Conservation (phyloP, 2,329 filamentous ascomycete genomes). For the Fusarium tuaranense region DNA sequence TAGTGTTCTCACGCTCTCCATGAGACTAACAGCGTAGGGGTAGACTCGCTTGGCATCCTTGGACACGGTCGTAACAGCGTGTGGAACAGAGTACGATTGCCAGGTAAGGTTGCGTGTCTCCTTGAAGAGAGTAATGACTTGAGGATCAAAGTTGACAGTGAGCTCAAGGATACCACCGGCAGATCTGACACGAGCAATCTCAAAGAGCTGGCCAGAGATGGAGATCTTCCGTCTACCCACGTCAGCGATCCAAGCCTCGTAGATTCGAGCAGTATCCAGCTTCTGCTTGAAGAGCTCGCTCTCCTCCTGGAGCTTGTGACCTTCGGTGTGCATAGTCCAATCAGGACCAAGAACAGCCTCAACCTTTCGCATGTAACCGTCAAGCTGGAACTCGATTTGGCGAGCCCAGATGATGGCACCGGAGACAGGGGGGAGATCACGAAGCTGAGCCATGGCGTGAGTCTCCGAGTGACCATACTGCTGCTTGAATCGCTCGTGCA, state of each 20-base stretch:
- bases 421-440: slow-evolving; percentile 94
- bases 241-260: slow-evolving; percentile 94
- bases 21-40: slow-evolving; percentile 95
- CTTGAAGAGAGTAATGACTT: slow-evolving; percentile 98
- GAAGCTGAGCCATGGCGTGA: slow-evolving; percentile 97
- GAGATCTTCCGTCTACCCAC: slow-evolving; percentile 89
- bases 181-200: slow-evolving; percentile 88
- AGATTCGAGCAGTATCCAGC: slow-evolving; percentile 92
- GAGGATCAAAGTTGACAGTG: slow-evolving; percentile 94
- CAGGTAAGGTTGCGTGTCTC: slow-evolving; percentile 96
- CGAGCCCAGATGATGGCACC: slow-evolving; percentile 98
- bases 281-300: slow-evolving; percentile 96
- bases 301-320: slow-evolving; percentile 91
- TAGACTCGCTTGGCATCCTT: slow-evolving; percentile 99
- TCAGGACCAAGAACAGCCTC: slow-evolving; percentile 95
- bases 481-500: slow-evolving; percentile 98
- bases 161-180: slow-evolving; percentile 90
- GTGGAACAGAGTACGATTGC: slow-evolving; percentile 94
- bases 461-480: slow-evolving; percentile 99
- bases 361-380: slow-evolving; percentile 99
- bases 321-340: slow-evolving; percentile 94
- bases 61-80: slow-evolving; percentile 93
- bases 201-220: slow-evolving; percentile 92
- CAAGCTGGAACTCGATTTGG: slow-evolving; percentile 95
- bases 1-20: slow-evolving; percentile 97